phyloP scores from a whole-genome alignment of 768 basidiomycete species.

The Russula sp. region DNA sequence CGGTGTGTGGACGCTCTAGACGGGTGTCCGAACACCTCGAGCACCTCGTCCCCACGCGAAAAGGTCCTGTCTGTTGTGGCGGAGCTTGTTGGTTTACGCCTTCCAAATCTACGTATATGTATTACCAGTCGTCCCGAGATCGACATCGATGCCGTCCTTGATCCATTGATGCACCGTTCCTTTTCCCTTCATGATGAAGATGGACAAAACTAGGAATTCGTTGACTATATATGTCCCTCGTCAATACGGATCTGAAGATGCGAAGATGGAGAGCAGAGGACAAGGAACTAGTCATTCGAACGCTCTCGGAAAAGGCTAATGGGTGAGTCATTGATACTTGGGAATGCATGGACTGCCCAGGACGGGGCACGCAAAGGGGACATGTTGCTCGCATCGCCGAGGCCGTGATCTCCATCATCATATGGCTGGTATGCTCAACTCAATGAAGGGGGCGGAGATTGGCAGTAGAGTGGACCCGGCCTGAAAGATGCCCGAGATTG shows the following conservation, averaged over 20 bases:
- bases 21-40: not conserved
- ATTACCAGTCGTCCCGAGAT: slow-evolving; percentile 2
- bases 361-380: slow-evolving; percentile 39
- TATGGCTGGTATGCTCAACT: slow-evolving; percentile 26
- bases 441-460: slow-evolving; percentile 25
- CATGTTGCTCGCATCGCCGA: slow-evolving; percentile 54
- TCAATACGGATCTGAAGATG: not conserved
- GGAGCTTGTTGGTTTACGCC: not conserved
- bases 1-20: slow-evolving; percentile 3
- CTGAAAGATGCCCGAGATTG: no score
- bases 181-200: not conserved
- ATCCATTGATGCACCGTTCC: not conserved
- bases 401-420: slow-evolving; percentile 30
- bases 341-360: not conserved
- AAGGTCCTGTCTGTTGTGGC: not conserved
- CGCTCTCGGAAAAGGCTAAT: not conserved
- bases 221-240: not conserved
- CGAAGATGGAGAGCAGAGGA: not conserved
- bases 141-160: not conserved
- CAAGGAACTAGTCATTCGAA: not conserved
- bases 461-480: not conserved
- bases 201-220: not conserved
- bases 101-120: slow-evolving; percentile 1
- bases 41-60: not conserved
- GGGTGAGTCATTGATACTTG: slow-evolving; percentile 11